Evolutionary conservation across 176 grass and related monocot genomes (phyloP).

Genomic region (Rhynchospora pubera): DNA sequence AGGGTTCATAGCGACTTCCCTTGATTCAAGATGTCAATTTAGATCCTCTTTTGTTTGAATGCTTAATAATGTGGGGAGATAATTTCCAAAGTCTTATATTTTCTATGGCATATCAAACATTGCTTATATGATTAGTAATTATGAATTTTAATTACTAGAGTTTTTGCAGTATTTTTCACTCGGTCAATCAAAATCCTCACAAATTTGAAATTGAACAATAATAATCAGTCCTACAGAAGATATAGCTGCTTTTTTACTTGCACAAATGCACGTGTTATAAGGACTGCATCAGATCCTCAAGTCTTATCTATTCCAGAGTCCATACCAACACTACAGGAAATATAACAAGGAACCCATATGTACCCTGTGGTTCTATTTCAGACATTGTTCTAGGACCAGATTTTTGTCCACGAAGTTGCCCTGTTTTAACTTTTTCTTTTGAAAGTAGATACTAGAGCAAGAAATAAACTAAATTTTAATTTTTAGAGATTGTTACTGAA

Average conservation of each 20-base stretch:
- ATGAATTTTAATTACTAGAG: not conserved
- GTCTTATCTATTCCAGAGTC: not conserved
- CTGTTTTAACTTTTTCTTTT: not conserved
- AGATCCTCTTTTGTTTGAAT: not conserved
- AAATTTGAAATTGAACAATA: not conserved
- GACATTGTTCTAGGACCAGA: not conserved
- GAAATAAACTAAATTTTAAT: not conserved
- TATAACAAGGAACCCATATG: not conserved
- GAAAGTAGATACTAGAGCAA: not conserved
- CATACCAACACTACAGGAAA: not conserved
- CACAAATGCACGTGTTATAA: not conserved
- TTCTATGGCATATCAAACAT: not conserved
- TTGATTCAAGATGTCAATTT: not conserved
- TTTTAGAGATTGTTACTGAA: not conserved
- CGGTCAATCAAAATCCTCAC: not conserved
- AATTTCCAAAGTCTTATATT: not conserved
- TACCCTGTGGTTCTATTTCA: not conserved
- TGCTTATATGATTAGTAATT: not conserved
- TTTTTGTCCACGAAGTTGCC: not conserved
- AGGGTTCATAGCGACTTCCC: not conserved
- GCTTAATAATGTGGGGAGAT: not conserved
- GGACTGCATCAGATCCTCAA: not conserved
- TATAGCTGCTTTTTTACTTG: too few relatives aligned
- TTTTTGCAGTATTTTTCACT: not conserved
- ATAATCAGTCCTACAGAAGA: not conserved